phyloP scores from a whole-genome alignment of 768 basidiomycete species.

The Pulveroboletus sp. region DNA sequence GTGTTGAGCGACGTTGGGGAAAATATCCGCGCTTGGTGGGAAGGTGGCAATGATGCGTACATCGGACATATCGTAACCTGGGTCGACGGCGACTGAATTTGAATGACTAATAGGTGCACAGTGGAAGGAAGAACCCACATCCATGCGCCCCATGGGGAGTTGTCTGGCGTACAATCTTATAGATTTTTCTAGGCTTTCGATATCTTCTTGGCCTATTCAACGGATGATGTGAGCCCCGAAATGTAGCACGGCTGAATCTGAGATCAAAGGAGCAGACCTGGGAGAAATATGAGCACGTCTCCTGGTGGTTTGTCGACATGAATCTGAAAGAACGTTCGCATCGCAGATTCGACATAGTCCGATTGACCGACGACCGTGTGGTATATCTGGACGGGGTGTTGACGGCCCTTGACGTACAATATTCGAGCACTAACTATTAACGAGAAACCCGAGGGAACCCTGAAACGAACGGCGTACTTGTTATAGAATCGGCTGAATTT shows the following conservation, averaged over 20 bases:
- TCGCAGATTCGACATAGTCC: constrained; percentile 86
- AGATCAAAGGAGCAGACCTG: constrained; percentile 45
- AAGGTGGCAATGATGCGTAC: constrained; percentile 80
- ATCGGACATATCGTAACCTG: constrained; percentile 77
- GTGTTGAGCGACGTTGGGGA: constrained; percentile 55
- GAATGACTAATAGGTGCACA: not conserved
- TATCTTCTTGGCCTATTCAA: constrained; percentile 85
- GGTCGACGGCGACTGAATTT: constrained; percentile 4
- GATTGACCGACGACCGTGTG: constrained; percentile 68
- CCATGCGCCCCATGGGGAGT: constrained; percentile 54
- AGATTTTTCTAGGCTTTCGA: constrained; percentile 78
- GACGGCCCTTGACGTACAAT: constrained; percentile 88
- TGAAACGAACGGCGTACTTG: constrained; percentile 48
- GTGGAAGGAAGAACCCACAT: constrained; percentile 36
- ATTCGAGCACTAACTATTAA: constrained; percentile 65
- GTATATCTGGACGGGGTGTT: constrained; percentile 84
- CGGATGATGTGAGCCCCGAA: not conserved
- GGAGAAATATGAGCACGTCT: constrained; percentile 91
- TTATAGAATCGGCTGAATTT: constrained; percentile 88
- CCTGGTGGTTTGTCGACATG: constrained; percentile 77
- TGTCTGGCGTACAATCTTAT: constrained; percentile 65
- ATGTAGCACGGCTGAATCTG: not conserved
- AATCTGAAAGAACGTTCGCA: constrained; percentile 93
- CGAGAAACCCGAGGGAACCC: constrained; percentile 1
- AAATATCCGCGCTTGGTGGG: constrained; percentile 79